Conservation (phyloP, 1,284 basidiomycete species). For the Coniferiporia sulphurascens region DNA sequence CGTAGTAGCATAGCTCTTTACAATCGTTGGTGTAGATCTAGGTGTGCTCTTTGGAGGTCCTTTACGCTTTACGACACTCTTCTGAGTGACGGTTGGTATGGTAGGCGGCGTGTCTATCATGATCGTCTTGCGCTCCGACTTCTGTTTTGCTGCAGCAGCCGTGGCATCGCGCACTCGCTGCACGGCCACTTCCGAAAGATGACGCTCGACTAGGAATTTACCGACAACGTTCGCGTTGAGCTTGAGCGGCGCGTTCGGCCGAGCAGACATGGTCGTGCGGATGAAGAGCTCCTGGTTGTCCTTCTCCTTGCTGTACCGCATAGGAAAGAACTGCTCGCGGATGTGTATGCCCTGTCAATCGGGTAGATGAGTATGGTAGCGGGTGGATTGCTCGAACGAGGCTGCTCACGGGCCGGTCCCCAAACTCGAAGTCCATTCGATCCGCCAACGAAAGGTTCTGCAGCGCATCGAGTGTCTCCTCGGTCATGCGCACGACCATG, state of each 20-base stretch:
- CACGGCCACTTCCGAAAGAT: conserved; percentile 47
- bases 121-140: conserved; percentile 46
- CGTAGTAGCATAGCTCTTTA: conserved; percentile 24
- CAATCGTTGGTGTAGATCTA: conserved; percentile 10
- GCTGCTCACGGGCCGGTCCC: conserved; percentile 46
- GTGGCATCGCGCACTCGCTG: conserved; percentile 54
- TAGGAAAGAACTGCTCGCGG: conserved; percentile 55
- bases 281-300: conserved; percentile 66
- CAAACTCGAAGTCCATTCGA: conserved; percentile 55
- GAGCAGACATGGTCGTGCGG: conserved; percentile 48
- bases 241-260: conserved; percentile 59
- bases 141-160: conserved; percentile 50
- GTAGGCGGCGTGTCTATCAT: conserved; percentile 41
- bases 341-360: conserved; percentile 56
- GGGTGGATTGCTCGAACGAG: neutral
- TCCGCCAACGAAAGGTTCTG: conserved; percentile 43
- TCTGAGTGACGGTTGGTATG: conserved; percentile 23
- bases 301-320: conserved; percentile 48
- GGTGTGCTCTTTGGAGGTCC: conserved; percentile 24
- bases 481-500: conserved; percentile 66
- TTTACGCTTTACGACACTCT: conserved; percentile 26
- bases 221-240: conserved; percentile 66
- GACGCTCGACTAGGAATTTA: conserved; percentile 57
- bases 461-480: conserved; percentile 62
- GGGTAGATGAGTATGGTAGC: neutral